A percentile compares a stretch with the other conserved stretches of the same genome.
Conservation (phyloP, 306 rosid genomes). For the Canavalia ensiformis region DNA sequence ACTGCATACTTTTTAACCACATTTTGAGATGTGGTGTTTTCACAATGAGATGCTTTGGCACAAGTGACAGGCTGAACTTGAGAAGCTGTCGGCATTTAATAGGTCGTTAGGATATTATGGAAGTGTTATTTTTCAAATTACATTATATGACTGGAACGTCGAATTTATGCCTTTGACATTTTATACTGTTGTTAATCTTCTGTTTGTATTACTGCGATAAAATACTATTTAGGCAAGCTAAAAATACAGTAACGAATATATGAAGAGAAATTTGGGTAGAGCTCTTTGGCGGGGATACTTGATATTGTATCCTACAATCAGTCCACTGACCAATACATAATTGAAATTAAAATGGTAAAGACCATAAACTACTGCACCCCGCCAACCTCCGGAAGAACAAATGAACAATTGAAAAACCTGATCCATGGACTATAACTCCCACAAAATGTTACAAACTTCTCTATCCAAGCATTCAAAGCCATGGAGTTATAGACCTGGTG, state of each 20-base stretch:
- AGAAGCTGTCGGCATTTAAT: neutral
- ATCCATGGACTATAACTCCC: constrained; percentile 42
- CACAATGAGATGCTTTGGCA: neutral
- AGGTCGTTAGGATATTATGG: neutral
- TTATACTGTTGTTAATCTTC: neutral
- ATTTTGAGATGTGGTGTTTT: neutral
- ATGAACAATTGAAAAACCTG: constrained; percentile 42
- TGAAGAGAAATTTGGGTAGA: neutral
- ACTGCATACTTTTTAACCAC: neutral
- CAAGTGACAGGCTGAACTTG: neutral
- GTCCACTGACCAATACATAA: constrained; percentile 31
- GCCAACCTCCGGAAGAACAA: neutral
- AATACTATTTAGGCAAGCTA: neutral
- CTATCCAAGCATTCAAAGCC: constrained; percentile 47
- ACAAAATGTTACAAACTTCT: constrained; percentile 31
- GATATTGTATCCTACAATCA: constrained; percentile 42
- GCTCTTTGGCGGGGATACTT: constrained; percentile 12
- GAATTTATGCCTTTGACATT: neutral
- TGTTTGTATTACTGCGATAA: neutral
- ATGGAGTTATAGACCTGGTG: constrained; percentile 45
- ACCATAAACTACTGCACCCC: constrained; percentile 15
- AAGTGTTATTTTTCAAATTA: constrained; percentile 1
- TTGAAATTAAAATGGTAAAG: constrained; percentile 33
- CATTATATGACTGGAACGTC: neutral
- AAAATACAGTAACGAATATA: neutral